Base-by-base conservation (phyloP, 2,329 filamentous ascomycete species). In the Alternaria arborescens region DNA sequence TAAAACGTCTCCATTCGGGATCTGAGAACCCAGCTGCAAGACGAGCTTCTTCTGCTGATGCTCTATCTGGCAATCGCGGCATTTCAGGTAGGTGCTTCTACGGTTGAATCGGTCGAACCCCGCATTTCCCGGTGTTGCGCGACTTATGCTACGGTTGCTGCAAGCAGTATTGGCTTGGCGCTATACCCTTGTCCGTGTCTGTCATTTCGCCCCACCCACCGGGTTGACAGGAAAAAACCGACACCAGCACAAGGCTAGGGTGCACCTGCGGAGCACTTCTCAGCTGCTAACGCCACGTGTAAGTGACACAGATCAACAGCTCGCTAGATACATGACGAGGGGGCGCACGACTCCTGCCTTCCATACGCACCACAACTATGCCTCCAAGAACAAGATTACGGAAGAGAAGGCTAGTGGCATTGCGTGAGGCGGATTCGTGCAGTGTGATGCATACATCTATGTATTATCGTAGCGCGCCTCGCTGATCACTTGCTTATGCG, bases 1-100 rank as follows among this genome's bases (percentile, higher is more conserved):
- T 52, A 52, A 52, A 52, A 41, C 36, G 36, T 36, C 48, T 52
- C 48, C n/a, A 52, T 41, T 52, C 18, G 10, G 36, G 34, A 22
- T 42, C 36, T 18, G 22, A 41, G n/a, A 26, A 52, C 18, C 48
- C n/a, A 36, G 48, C 48, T 30, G n/a, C 24, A 52, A 30, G 7
- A 20, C 36, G 36, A 22, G 48, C 48, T 41, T 52, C 36, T 22
- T 52, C 36, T 41, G 24, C 48, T 24, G n/a, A 26, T 18, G 36
- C 48, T 52, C 48, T 52, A 41, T 52, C 48, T 28, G n/a, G 48
- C 12, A 36, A 36, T 30, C 34, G 26, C 36, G 18, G 47, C 32
- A 38, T 51, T 51, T 18, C 8, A 38, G 36, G 36, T 38, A n/a
- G n/a, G n/a, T 38, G 16, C 36, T 38, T 38, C 8, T 24, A 30